These are phyloP conservation scores for Triticum timopheevii DNA, from an alignment of 176 grass and related monocot genomes.

Conservation along the genomic window DNA sequence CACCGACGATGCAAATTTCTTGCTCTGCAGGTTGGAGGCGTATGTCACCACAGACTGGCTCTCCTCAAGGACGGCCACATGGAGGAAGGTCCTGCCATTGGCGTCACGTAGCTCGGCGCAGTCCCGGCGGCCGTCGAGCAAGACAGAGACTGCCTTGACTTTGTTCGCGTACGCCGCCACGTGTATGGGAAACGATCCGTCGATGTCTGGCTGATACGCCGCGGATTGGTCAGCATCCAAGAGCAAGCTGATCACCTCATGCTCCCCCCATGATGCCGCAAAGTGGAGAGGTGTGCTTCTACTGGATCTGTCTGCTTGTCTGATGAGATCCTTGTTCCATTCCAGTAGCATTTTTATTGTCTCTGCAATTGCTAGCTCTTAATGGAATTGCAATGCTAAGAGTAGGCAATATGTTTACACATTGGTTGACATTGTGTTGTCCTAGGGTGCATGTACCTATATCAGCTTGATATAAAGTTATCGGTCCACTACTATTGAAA, in stretches of 20 bases:
- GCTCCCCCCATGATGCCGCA: slow-evolving; percentile 7
- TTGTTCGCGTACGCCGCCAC: not conserved
- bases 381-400: no score
- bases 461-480: no score
- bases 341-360: slow-evolving; percentile 17
- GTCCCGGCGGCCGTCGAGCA: not conserved
- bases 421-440: no score
- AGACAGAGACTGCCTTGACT: not conserved
- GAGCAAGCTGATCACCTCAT: slow-evolving; percentile 7
- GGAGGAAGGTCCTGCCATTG: slow-evolving; percentile 45
- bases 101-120: slow-evolving; percentile 27
- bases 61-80: slow-evolving; percentile 21
- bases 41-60: not conserved
- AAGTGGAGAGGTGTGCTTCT: slow-evolving; percentile 30
- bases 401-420: no score
- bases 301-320: not conserved
- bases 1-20: not conserved
- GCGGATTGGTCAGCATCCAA: not conserved
- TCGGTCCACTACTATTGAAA: no score
- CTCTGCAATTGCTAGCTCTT: not conserved
- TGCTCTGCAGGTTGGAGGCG: no score
- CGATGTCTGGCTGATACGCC: not conserved
- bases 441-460: no score
- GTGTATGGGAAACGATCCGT: slow-evolving; percentile 32
- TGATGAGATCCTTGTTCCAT: slow-evolving; percentile 26